Base-by-base conservation (phyloP, 2,329 filamentous ascomycete genomes). In the Trichoderma sp. region DNA sequence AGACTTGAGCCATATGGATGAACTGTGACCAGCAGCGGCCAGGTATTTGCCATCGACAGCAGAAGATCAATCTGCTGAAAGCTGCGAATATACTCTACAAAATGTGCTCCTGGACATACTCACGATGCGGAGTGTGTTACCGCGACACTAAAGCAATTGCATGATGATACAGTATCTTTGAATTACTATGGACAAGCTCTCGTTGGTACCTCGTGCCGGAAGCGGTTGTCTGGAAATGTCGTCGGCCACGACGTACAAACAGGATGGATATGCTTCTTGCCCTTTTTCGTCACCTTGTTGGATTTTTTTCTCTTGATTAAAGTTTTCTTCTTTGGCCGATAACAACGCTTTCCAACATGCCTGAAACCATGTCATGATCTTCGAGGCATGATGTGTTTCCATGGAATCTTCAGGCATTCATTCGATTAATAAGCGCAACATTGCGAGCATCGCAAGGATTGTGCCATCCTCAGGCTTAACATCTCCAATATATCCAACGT, bases 401-500 rank as follows among this genome's bases (percentile, higher is more conserved):
- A 50, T 3, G 57, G 5, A 34, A 20, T 23, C 4, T 17, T 13
- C 15, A 32, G 36, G 30, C n/a, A 53, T 12, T 34, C 15, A 67
- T 17, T 61, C 34, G 36, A 34, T 23, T 20, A 74, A 50, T 50
- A 79, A 66, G 28, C 76, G 74, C 71, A 76, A 72, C 78, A 80
- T 79, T 15, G 74, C 78, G 13, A 79, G 75, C 47, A 79, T 64
- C 20, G 75, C 76, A 9, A 62, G 61, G 57, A 75, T 67, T n/a
- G 76, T 77, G 8, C 73, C 76, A 12, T 73, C 64, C 70, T 79
- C 78, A 3, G 71, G 73, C 62, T 76, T 76, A 15, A 77, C 74
- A 61, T 80, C 78, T 47, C 78, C 79, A 39, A 79, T 68, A 69
- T 77, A 80, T n/a, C 78, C 76, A 26, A 79, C 71, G 39, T 71